Evolutionary conservation across 352 stramenopile genomes (phyloP), one percentile per base, ranked within the genome.

Genomic region (Sclerospora graminicola): DNA sequence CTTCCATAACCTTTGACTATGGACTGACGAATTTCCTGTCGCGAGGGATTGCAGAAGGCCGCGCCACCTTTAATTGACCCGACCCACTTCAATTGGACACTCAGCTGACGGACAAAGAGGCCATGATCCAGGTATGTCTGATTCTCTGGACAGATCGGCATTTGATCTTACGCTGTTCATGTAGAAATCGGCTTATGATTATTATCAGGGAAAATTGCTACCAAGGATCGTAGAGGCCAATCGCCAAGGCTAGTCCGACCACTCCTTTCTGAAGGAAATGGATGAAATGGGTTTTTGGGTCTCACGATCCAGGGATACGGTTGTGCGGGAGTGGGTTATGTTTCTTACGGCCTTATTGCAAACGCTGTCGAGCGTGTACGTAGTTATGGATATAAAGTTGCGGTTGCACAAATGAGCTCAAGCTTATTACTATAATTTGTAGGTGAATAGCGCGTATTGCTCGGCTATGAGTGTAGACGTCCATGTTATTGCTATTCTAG

Each of bases 291-390:
- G 95, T 85, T 98, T 35, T 62, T 99, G 2, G 95, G 95, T 47
- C 66, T 85, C 5, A 98, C 94, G 7, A 90, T 98, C 38, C 42
- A 95, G 41, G 82, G 84, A 23, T 99, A 98, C 72, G 95, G 94
- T 38, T 97, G 95, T 42, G 65, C 84, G 7, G 94, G 92, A 11
- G 70, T 98, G 23, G 83, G 83, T 23, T 98, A 98, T 66, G 95
- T 98, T n/a, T 90, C 84, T 19, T 99, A 99, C 58, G 95, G 95
- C 10, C 60, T 99, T 9, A 96, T 99, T 41, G 91, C 95, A 8
- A 95, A 95, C 14, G 95, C 96, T 28, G 90, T 99, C 13, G 95
- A 99, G 74, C 59, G 57, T 37, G 46, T 57, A 51, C 18, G 54
- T 61, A n/a, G n/a, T n/a, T n/a, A n/a, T n/a, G n/a, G n/a, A 24